Conservation (phyloP, 495 filamentous ascomycete species). For the Penicillium steckii region DNA sequence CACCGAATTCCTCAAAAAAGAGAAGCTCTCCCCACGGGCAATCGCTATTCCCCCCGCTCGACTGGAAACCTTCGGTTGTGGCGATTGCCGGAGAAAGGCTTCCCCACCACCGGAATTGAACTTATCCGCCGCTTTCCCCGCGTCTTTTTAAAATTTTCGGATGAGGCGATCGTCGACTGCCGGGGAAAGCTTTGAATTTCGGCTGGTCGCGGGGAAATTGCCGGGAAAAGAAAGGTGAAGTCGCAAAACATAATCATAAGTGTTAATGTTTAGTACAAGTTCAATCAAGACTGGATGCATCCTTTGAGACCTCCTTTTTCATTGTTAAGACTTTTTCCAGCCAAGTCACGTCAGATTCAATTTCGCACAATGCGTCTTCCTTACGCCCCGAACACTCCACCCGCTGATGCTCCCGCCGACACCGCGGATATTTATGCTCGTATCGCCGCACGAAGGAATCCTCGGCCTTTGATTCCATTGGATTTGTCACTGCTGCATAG, state of each 20-base stretch:
- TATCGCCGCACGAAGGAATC: slow-evolving; percentile 59
- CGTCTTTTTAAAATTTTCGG: no score
- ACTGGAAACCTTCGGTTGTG: background rate
- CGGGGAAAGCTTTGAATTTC: background rate
- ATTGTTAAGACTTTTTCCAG: background rate
- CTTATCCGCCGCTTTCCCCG: slow-evolving; percentile 3
- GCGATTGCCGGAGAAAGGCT: slow-evolving; percentile 4
- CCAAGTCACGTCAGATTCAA: background rate
- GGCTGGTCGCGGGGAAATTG: background rate
- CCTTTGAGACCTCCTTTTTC: background rate
- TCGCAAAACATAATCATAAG: no score
- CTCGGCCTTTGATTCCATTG: slow-evolving; percentile 61
- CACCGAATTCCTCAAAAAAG: background rate
- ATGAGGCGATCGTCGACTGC: slow-evolving; percentile 7
- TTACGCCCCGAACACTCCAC: slow-evolving; percentile 57
- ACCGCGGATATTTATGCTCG: slow-evolving; percentile 54
- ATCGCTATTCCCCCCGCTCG: background rate
- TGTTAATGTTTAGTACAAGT: background rate
- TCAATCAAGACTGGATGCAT: background rate
- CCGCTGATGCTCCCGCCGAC: slow-evolving; percentile 27
- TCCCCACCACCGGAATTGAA: slow-evolving; percentile 10
- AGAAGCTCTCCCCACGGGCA: background rate
- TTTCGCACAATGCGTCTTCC: slow-evolving; percentile 61
- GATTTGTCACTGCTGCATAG: slow-evolving; percentile 72
- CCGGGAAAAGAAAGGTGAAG: no score